Evolutionary conservation across 768 basidiomycete genomes (phyloP), one percentile per base, ranked within the genome.

Genomic region (Tylopilus balloui): DNA sequence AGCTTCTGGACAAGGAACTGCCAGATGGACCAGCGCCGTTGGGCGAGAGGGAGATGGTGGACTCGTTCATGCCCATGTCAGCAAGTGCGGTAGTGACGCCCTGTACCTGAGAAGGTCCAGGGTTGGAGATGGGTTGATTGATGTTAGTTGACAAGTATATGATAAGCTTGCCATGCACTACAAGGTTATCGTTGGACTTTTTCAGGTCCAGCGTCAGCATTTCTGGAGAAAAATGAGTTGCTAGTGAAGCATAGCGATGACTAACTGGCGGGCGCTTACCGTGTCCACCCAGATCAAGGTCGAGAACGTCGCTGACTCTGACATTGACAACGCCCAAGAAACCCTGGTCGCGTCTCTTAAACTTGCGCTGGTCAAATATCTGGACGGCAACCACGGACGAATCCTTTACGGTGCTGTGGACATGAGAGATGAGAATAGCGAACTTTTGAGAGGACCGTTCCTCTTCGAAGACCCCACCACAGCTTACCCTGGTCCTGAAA

Each of bases 331-430:
- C 95, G 29, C 96, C 96, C 46, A 99, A 75, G 70, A 99, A 99
- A 2, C 96, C 96, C 66, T 98, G 96, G 67, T 99, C 96, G 61
- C 87, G 84, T 70, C 89, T 80, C 78, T 99, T 99, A 76, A 98
- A 98, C 72, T 99, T 99, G 69, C 92, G 85, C 70, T 98, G 95
- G 71, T 99, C 96, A 59, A 98, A 98, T 60, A 98, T 96, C 71
- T 99, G 96, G 1, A 98, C 94, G 5, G 92, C 92, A 50, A 99
- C 81, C 41, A 98, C 90, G 15, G 94, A 97, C n/a, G 90, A 92
- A 58, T 99, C 96, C 68, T 93, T 95, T 65, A 96, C 95, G 44
- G 81, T 89, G 58, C 94, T 97, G 59, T 21, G 35, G 46, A 47
- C 24, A 48, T 15, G 27, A 43, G 50, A 38, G 50, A 28, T 56